Evolutionary conservation across 1,139 yeast species (phyloP), one percentile per base, ranked within the genome.

Genomic region (Scheffersomyces parashehatae): DNA sequence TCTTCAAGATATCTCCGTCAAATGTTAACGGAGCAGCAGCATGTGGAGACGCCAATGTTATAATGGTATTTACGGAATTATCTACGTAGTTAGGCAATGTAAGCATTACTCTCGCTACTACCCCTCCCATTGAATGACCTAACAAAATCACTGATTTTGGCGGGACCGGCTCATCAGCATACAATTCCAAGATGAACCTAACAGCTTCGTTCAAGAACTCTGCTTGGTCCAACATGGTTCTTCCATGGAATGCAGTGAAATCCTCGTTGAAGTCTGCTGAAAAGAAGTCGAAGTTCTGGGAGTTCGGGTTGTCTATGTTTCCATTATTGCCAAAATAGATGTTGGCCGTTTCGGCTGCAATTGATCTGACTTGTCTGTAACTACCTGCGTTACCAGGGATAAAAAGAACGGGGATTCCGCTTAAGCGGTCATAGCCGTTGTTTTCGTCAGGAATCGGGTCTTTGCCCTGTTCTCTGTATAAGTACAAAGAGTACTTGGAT

Each of bases 381-480:
- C 95, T 86, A 1, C 99, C 99, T 0, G 99, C 99, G 60, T 95
- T 95, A 0, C 99, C 99, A 0, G 99, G 99, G 33, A 95, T 86
- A 59, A 95, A 95, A 15, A 95, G 68, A 1, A 88, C 89, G 0
- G 99, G 99, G 1, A 85, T 77, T 0, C 98, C 99, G 40, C 75
- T 76, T 29, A 85, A 61, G 29, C 42, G 47, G 9, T 64, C 65
- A 12, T 69, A 58, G 9, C 65, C 65, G 8, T 62, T 62, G 32
- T 68, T 67, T 11, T 68, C 66, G 24, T 64, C 59, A 33, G 88
- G 82, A 41, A 72, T 68, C 2, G 70, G 68, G 60, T 93, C 99
- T 46, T 80, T 73, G 1, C 82, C 83, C 52, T 84, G 89, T 56
- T 86, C 95, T 46, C 93, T 68, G 63, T 93, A 95, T 7, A 90